Evolutionary conservation across 179 eudicot species (phyloP).

Genomic region (Spinacia oleracea): DNA sequence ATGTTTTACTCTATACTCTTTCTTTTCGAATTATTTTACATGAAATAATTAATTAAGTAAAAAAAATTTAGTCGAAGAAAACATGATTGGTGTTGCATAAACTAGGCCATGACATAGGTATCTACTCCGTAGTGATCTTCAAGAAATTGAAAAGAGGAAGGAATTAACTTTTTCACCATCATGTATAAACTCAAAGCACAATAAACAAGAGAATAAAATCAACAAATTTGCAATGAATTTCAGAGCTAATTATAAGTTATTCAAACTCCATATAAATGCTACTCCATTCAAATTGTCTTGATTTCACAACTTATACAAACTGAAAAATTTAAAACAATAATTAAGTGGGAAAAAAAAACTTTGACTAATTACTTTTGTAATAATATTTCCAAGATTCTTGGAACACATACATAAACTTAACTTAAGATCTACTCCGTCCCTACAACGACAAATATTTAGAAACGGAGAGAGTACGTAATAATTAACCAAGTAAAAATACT

Average conservation of each 20-base stretch:
- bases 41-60: no score
- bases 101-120: no score
- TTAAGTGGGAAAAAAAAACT: neutral
- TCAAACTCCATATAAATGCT: neutral
- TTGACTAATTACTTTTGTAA: neutral
- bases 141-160: no score
- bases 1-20: no score
- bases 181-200: no score
- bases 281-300: neutral
- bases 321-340: neutral
- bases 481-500: neutral
- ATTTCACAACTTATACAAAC: neutral
- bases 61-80: no score
- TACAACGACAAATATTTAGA: no score
- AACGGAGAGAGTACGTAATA: neutral
- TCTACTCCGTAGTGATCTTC: no score
- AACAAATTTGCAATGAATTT: neutral
- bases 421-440: no score
- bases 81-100: no score
- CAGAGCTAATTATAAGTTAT: neutral
- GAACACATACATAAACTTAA: neutral
- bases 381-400: slow-evolving; percentile 24
- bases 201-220: neutral
- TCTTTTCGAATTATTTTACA: no score
- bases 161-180: no score